A percentile compares a stretch with the other conserved stretches of the same genome.
Evolutionary conservation across 805 yeast genomes (phyloP).

Genomic region (Saccharomycopsis sp.): DNA sequence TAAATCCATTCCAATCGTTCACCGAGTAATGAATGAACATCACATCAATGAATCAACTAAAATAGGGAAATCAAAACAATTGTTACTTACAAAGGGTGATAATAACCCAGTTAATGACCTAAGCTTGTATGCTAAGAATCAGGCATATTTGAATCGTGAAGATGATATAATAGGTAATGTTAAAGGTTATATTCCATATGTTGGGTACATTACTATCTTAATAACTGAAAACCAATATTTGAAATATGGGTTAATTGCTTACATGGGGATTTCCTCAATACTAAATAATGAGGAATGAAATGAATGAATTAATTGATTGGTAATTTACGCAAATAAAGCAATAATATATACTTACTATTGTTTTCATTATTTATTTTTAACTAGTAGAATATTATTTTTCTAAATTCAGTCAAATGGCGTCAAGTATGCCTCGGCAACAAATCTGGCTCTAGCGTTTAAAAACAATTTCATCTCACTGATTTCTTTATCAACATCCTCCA

Average conservation of each 20-base stretch:
- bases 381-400: too few relatives aligned
- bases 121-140: conserved; percentile 70
- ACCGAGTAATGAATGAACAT: conserved; percentile 87
- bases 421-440: conserved; percentile 92
- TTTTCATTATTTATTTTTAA: neutral
- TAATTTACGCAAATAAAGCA: too few relatives aligned
- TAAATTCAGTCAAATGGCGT: conserved; percentile 67
- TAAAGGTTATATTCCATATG: conserved; percentile 81
- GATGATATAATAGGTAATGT: conserved; percentile 85
- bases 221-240: conserved; percentile 84
- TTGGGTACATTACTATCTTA: conserved; percentile 88
- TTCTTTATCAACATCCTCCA: conserved; percentile 99
- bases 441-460: conserved; percentile 95
- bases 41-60: conserved; percentile 29
- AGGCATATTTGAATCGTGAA: conserved; percentile 67
- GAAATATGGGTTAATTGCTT: conserved; percentile 68
- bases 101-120: conserved; percentile 90
- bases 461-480: conserved; percentile 97
- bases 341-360: neutral
- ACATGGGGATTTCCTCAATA: conserved; percentile 64
- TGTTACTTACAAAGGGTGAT: conserved; percentile 89
- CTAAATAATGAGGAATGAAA: conserved; percentile 44
- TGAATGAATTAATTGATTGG: too few relatives aligned
- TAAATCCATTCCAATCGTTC: conserved; percentile 90
- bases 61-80: conserved; percentile 39